A percentile compares a stretch with the other conserved stretches of the same genome.
Conservation (phyloP, 2,329 filamentous ascomycete genomes). For the Madurella fahalii region DNA sequence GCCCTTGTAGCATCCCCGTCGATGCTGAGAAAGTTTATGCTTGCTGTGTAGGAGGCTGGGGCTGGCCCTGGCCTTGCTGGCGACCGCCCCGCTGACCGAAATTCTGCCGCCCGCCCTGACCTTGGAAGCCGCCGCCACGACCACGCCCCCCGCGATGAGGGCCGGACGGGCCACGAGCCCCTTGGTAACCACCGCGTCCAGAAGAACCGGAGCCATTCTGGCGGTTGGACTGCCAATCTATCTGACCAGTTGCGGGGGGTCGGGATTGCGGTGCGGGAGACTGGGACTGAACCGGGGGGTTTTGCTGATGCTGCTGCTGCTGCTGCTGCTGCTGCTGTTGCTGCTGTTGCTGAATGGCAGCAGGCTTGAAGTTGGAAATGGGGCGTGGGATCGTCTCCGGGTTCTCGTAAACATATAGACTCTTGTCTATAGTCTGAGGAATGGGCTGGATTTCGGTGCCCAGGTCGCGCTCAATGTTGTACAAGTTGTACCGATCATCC, state of each 20-base stretch:
- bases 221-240: constrained; percentile 40
- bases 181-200: constrained; percentile 38
- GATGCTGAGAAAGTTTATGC: constrained; percentile 13
- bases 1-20: background rate
- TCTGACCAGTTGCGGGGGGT: constrained; percentile 23
- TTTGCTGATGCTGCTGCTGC: constrained; percentile 16
- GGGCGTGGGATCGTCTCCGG: constrained; percentile 92
- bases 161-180: constrained; percentile 34
- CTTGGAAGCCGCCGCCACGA: constrained; percentile 23
- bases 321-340: constrained; percentile 10
- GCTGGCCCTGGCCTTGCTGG: constrained; percentile 22
- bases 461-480: constrained; percentile 96
- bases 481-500: constrained; percentile 98
- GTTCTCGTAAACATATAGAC: constrained; percentile 95
- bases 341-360: constrained; percentile 17
- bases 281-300: constrained; percentile 11
- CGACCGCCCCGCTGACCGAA: constrained; percentile 31
- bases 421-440: constrained; percentile 91
- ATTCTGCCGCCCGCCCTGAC: constrained; percentile 29
- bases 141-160: constrained; percentile 34
- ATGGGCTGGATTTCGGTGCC: constrained; percentile 98
- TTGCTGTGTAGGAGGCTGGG: constrained; percentile 22
- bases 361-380: constrained; percentile 45
- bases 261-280: constrained; percentile 11
- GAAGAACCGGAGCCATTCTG: constrained; percentile 32